These are phyloP conservation scores for Dillenia turbinata DNA, from an alignment of 164 flowering plant genomes.

Conservation along the genomic window DNA sequence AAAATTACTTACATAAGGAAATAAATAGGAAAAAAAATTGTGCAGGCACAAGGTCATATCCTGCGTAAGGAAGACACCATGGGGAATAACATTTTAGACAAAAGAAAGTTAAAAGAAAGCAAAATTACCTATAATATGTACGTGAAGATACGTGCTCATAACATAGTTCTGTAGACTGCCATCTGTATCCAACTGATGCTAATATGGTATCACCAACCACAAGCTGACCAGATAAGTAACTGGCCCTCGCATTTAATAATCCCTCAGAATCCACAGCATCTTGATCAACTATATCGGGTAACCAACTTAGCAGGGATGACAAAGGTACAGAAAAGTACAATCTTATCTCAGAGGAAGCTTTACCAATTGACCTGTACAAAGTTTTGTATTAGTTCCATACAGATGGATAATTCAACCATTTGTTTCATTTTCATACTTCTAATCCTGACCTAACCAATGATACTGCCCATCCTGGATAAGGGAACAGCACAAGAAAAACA, in stretches of 20 bases:
- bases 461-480: too few relatives aligned
- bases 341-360: slow-evolving; percentile 81
- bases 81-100: too few relatives aligned
- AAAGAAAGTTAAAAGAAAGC: too few relatives aligned
- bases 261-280: slow-evolving; percentile 19
- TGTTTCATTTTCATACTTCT: too few relatives aligned
- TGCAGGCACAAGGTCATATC: too few relatives aligned
- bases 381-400: too few relatives aligned
- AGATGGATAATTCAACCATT: too few relatives aligned
- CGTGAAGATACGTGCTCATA: slow-evolving; percentile 58
- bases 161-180: slow-evolving; percentile 62
- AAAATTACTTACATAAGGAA: too few relatives aligned
- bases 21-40: too few relatives aligned
- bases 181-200: slow-evolving; percentile 73
- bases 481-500: too few relatives aligned
- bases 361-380: slow-evolving; percentile 66
- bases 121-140: slow-evolving; percentile 69
- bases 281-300: slow-evolving; percentile 17
- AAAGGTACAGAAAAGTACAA: slow-evolving; percentile 55
- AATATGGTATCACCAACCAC: slow-evolving; percentile 75
- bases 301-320: slow-evolving; percentile 17
- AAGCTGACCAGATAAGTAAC: slow-evolving; percentile 64
- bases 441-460: too few relatives aligned
- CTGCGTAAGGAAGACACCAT: too few relatives aligned
- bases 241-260: slow-evolving; percentile 66